Evolutionary conservation across 176 grass and related monocot genomes (phyloP), one percentile per base, ranked within the genome.

Genomic region (Avena eriantha): DNA sequence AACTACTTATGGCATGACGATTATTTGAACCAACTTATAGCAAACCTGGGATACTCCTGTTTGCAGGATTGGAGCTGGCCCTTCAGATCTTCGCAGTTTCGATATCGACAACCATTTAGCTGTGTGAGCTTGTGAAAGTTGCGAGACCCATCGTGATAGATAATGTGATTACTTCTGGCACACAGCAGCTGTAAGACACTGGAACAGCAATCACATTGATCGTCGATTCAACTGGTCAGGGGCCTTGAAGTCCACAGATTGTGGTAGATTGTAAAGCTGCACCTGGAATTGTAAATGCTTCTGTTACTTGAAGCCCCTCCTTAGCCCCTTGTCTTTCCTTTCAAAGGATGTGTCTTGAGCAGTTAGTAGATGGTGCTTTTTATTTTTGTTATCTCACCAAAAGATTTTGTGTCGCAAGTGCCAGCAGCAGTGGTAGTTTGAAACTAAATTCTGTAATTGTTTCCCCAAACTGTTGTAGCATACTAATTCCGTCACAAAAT

Each of bases 41-140:
- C 69, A 22, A 49, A 80, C 53, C 75, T 60, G 24, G 70, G 21
- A 64, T 73, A 60, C 48, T 76, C 69, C 15, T 33, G 65, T 92
- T 79, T 72, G 73, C 90, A 99, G 97, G 78, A 84, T 95, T 10
- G 97, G 94, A 57, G 85, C 97, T 41, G 90, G 90, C 26, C 90
- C 92, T 51, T 96, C 94, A 64, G 97, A 99, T 87, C 92, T 91
- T n/a, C 35, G 67, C 31, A 90, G 97, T 69, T 99, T 99, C 49
- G 90, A 99, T 81, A 88, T 96, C 14, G 89, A 94, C 70, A 88
- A 83, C 77, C 92, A 96, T 86, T 78, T 99, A 60, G 67, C 87
- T 35, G 84, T 91, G 46, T 96, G 90, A 92, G 59, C 18, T 47
- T 85, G n/a, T 3, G 36, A 18, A 80, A 64, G 31, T 56, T 71